phyloP scores from a whole-genome alignment of 2,329 filamentous ascomycete genomes.

The Talaromyces sp. region DNA sequence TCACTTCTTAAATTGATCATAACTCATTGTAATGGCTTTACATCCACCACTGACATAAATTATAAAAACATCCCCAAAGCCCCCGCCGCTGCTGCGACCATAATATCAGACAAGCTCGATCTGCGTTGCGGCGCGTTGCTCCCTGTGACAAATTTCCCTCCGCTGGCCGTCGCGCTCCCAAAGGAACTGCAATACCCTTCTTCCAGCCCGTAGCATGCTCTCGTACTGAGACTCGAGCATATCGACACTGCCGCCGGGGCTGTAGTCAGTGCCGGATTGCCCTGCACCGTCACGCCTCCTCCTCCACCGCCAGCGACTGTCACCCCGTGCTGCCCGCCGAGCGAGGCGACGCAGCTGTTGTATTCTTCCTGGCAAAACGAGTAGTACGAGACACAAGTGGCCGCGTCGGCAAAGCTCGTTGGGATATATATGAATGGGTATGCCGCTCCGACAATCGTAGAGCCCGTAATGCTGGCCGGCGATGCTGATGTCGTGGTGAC shows the following conservation, averaged over 20 bases:
- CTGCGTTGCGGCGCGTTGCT: slow-evolving; percentile 22
- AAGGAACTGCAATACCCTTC: slow-evolving; percentile 41
- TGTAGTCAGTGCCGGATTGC: slow-evolving; percentile 36
- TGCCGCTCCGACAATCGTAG: slow-evolving; percentile 43
- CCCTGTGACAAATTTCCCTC: slow-evolving; percentile 15
- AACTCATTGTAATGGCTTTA: not conserved
- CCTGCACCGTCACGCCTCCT: slow-evolving; percentile 45
- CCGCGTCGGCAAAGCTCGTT: slow-evolving; percentile 47
- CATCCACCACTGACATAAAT: slow-evolving; percentile 10
- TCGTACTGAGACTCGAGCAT: slow-evolving; percentile 40
- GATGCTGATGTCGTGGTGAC: slow-evolving; percentile 27
- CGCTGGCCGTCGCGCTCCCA: slow-evolving; percentile 20
- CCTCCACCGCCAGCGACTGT: slow-evolving; percentile 44
- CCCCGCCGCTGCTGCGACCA: slow-evolving; percentile 38
- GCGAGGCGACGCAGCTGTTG: slow-evolving; percentile 35
- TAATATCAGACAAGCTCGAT: slow-evolving; percentile 38
- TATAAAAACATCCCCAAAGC: slow-evolving; percentile 40
- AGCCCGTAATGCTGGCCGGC: slow-evolving; percentile 40
- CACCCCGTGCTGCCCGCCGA: slow-evolving; percentile 47
- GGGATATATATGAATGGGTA: slow-evolving; percentile 51
- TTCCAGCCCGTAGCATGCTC: slow-evolving; percentile 45
- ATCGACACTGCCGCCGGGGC: slow-evolving; percentile 37
- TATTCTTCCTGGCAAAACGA: slow-evolving; percentile 46
- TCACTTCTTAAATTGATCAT: not conserved
- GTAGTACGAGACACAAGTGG: slow-evolving; percentile 50